Evolutionary conservation across 2,329 filamentous ascomycete species (phyloP).

Genomic region (Cercospora janseana): DNA sequence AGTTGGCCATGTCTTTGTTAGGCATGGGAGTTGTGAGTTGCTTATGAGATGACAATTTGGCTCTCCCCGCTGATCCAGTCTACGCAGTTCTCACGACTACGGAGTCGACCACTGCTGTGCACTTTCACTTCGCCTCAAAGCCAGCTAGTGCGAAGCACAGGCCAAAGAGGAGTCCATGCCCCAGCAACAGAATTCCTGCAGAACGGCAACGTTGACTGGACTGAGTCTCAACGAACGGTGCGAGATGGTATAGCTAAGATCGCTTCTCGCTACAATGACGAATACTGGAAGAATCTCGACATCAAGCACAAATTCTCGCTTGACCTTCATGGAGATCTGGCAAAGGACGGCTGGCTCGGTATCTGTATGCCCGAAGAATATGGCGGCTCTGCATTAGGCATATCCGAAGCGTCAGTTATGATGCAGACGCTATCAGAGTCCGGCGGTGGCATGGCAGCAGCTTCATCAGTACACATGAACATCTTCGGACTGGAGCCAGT

Average conservation of each 20-base stretch:
- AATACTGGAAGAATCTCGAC: slow-evolving; percentile 46
- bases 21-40: neutral
- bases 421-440: slow-evolving; percentile 50
- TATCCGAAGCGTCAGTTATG: slow-evolving; percentile 47
- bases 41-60: no score
- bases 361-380: slow-evolving; percentile 47
- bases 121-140: neutral
- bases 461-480: slow-evolving; percentile 49
- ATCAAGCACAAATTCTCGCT: slow-evolving; percentile 45
- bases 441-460: slow-evolving; percentile 46
- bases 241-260: slow-evolving; percentile 48
- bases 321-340: slow-evolving; percentile 44
- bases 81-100: neutral
- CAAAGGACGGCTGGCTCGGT: slow-evolving; percentile 46
- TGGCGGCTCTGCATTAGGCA: slow-evolving; percentile 45
- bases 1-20: neutral
- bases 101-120: neutral
- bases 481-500: slow-evolving; percentile 50
- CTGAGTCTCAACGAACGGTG: slow-evolving; percentile 44
- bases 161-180: slow-evolving; percentile 14
- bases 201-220: slow-evolving; percentile 39
- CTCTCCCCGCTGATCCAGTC: neutral
- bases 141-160: neutral
- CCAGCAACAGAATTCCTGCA: slow-evolving; percentile 34
- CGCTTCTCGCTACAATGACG: slow-evolving; percentile 43